These are phyloP conservation scores for Metrosideros polymorpha DNA, from an alignment of 441 rosid genomes.

Conservation along the genomic window DNA sequence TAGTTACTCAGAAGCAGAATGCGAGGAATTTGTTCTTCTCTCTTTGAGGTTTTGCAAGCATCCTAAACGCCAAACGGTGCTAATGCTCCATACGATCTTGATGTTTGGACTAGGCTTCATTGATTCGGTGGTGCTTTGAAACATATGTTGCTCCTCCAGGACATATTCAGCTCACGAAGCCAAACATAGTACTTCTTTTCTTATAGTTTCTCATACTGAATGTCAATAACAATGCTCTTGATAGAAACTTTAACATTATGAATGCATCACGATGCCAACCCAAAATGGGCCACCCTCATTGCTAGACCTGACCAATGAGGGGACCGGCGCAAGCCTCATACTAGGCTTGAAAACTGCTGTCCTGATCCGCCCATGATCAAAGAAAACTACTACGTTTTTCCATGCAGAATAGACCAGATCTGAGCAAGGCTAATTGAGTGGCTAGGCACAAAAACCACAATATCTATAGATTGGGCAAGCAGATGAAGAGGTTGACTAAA, in stretches of 20 bases:
- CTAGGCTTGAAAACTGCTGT: neutral
- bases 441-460: neutral
- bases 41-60: neutral
- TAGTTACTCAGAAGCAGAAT: neutral
- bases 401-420: neutral
- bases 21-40: neutral
- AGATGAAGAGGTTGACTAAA: neutral
- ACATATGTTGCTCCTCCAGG: neutral
- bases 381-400: neutral
- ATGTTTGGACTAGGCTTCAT: neutral
- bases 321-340: neutral
- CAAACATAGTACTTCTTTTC: neutral
- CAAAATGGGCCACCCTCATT: neutral
- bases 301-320: neutral
- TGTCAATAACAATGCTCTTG: neutral
- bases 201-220: neutral
- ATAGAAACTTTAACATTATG: neutral
- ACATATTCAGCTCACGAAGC: neutral
- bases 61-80: neutral
- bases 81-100: neutral
- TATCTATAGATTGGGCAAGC: neutral
- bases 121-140: neutral
- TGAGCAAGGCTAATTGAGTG: neutral
- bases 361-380: neutral
- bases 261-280: neutral